These are phyloP conservation scores for Leishmania aethiopica DNA, from an alignment of 208 protist species.

Conservation along the genomic window DNA sequence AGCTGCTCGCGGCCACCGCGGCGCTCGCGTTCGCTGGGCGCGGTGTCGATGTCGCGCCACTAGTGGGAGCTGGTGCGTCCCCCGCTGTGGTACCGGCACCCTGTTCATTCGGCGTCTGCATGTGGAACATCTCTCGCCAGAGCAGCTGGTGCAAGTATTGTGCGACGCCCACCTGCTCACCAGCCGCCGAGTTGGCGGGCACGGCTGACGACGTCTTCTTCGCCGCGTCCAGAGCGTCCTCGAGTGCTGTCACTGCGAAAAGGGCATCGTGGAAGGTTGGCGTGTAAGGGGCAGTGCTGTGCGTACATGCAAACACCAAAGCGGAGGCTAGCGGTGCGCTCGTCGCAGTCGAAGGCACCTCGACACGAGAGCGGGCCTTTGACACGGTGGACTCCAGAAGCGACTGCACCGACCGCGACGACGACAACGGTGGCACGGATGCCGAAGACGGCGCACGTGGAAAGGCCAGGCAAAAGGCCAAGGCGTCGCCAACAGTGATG, in stretches of 20 bases:
- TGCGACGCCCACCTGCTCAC: background rate
- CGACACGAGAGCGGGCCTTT: background rate
- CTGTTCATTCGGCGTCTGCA: background rate
- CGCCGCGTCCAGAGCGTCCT: slow-evolving; percentile 13
- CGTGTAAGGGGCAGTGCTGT: slow-evolving; percentile 28
- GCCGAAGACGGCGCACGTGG: slow-evolving; percentile 1
- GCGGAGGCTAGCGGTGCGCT: background rate
- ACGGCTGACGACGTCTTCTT: background rate
- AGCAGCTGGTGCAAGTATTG: background rate
- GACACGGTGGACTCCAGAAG: slow-evolving; percentile 16
- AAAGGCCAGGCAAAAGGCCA: slow-evolving; percentile 51
- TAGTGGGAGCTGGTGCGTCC: background rate
- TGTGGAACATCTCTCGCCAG: background rate
- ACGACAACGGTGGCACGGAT: background rate
- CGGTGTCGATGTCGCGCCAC: background rate
- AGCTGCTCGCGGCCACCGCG: background rate
- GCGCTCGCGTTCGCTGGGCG: background rate
- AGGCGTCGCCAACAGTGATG: slow-evolving; percentile 51
- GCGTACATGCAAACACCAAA: slow-evolving; percentile 17
- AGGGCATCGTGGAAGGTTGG: slow-evolving; percentile 28
- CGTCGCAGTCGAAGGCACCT: background rate
- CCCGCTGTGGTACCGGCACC: background rate
- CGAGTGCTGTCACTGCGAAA: slow-evolving; percentile 18
- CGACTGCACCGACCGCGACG: slow-evolving; percentile 13
- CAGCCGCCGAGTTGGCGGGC: background rate